Percentiles rank a stretch among this genome's conserved stretches.
phyloP scores from a whole-genome alignment of 2,329 filamentous ascomycete genomes.

The Sclerotinia minor region DNA sequence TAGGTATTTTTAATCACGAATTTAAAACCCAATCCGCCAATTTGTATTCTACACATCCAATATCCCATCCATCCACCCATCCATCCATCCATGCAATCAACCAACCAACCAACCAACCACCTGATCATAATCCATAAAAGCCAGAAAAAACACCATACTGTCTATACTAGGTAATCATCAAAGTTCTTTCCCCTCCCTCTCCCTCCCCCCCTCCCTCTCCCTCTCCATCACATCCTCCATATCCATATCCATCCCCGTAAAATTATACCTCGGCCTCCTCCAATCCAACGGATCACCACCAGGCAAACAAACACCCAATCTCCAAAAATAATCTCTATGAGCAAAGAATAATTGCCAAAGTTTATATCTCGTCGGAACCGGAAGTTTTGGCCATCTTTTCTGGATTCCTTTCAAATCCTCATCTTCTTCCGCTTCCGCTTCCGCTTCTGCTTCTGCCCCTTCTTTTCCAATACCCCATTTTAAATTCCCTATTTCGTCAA shows the following conservation, averaged over 20 bases:
- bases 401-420: background rate
- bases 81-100: no score
- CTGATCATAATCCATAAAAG: no score
- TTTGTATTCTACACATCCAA: no score
- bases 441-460: background rate
- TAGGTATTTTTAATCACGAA: no score
- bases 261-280: slow-evolving; percentile 54
- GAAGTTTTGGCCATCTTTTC: slow-evolving; percentile 26
- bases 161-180: background rate
- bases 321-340: slow-evolving; percentile 96
- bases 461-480: background rate
- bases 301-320: slow-evolving; percentile 84
- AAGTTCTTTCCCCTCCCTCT: background rate
- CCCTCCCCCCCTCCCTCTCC: slow-evolving; percentile 25
- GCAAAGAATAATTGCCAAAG: slow-evolving; percentile 94
- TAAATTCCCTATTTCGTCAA: background rate
- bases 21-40: no score
- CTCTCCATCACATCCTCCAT: slow-evolving; percentile 25
- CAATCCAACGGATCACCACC: slow-evolving; percentile 71
- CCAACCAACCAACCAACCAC: no score
- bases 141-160: no score
- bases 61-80: no score
- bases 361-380: slow-evolving; percentile 55
- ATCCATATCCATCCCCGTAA: slow-evolving; percentile 38
- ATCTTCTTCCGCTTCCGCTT: slow-evolving; percentile 32